Conservation (phyloP, 345 rosid genomes). For the Xanthoceras sorbifolium region DNA sequence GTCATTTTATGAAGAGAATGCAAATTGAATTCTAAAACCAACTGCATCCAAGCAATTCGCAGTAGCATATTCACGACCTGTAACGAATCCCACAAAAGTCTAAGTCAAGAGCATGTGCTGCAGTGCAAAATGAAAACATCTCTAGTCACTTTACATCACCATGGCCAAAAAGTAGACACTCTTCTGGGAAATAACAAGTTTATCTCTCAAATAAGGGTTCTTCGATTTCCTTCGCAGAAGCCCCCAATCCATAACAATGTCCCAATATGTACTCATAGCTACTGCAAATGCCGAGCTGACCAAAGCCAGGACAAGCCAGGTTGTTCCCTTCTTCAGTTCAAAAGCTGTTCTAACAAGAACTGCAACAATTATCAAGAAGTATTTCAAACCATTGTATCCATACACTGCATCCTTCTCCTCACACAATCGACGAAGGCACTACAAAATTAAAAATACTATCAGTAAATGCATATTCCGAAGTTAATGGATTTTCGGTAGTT, state of each 20-base stretch:
- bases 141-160: constrained; percentile 40
- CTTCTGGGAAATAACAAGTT: constrained; percentile 58
- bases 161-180: constrained; percentile 67
- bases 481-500: not conserved
- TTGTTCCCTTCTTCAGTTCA: constrained; percentile 54
- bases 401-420: constrained; percentile 59
- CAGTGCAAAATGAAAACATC: not conserved
- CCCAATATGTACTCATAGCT: constrained; percentile 61
- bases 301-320: constrained; percentile 64
- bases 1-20: constrained; percentile 48
- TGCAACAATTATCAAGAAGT: constrained; percentile 65
- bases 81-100: constrained; percentile 7
- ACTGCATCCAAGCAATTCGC: constrained; percentile 72
- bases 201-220: constrained; percentile 63
- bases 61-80: constrained; percentile 57
- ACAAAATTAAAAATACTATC: not conserved
- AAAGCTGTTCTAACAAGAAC: constrained; percentile 56
- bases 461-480: constrained; percentile 1
- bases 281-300: constrained; percentile 59
- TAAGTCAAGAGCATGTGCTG: not conserved
- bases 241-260: constrained; percentile 76
- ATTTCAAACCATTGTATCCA: constrained; percentile 63
- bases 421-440: constrained; percentile 63
- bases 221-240: constrained; percentile 62
- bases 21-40: constrained; percentile 55